Percentiles rank a stretch among this genome's conserved stretches.
Evolutionary conservation across 2,329 filamentous ascomycete genomes (phyloP).

Genomic region (Talaromyces sp.): DNA sequence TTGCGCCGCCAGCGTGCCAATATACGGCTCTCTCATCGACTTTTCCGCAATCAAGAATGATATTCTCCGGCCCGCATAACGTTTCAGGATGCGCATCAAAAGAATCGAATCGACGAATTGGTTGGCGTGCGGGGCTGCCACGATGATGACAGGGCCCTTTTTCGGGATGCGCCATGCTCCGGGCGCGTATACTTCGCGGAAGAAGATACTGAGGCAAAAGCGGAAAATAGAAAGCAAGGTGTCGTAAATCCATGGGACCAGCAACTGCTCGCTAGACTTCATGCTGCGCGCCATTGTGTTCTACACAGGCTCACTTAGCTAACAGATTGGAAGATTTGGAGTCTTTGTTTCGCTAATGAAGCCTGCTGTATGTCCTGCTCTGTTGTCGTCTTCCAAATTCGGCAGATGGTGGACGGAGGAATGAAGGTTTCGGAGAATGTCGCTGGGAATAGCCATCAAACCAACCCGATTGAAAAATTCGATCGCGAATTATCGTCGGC

Average conservation of each 20-base stretch:
- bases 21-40: slow-evolving; percentile 83
- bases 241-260: slow-evolving; percentile 51
- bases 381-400: not conserved
- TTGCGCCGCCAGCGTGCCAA: slow-evolving; percentile 79
- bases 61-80: slow-evolving; percentile 81
- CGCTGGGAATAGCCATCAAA: not conserved
- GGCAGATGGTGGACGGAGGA: not conserved
- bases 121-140: slow-evolving; percentile 95
- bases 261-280: slow-evolving; percentile 20
- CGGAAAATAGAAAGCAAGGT: slow-evolving; percentile 50
- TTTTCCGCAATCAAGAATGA: slow-evolving; percentile 93
- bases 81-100: slow-evolving; percentile 83
- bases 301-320: not conserved
- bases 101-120: slow-evolving; percentile 97
- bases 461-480: not conserved
- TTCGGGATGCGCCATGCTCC: slow-evolving; percentile 93
- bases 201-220: slow-evolving; percentile 89
- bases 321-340: no score
- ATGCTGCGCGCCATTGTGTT: slow-evolving; percentile 7
- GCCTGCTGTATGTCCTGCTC: not conserved
- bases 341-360: not conserved
- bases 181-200: slow-evolving; percentile 91
- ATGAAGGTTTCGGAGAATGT: not conserved
- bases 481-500: not conserved
- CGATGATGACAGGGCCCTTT: slow-evolving; percentile 85